Percentiles rank a stretch among this genome's conserved stretches.
These are phyloP conservation scores for Aspergillus fructus DNA, from an alignment of 2,329 filamentous ascomycete genomes.

Conservation along the genomic window DNA sequence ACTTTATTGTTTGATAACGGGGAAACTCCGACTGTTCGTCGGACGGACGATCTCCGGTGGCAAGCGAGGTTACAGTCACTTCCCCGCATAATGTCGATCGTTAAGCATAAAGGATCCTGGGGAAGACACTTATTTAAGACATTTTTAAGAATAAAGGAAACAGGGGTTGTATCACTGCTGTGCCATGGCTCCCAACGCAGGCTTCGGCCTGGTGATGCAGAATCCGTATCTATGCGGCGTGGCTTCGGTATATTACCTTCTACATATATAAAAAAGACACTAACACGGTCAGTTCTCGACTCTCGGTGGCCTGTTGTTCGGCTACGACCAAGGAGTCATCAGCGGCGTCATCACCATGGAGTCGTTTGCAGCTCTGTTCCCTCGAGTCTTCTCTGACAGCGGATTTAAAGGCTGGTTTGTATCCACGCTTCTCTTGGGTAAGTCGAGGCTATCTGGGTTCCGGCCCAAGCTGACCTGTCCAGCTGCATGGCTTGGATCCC, in stretches of 20 bases:
- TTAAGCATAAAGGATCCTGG: too few relatives aligned
- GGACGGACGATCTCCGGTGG: too few relatives aligned
- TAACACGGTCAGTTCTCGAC: conserved; percentile 35
- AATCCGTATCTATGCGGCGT: conserved; percentile 49
- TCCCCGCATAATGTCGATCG: too few relatives aligned
- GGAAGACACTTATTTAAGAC: too few relatives aligned
- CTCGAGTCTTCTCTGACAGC: conserved; percentile 44
- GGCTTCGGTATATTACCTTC: conserved; percentile 34
- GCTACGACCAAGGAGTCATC: conserved; percentile 53
- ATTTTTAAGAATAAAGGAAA: too few relatives aligned
- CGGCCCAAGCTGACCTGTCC: conserved; percentile 6
- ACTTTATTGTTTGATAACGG: too few relatives aligned
- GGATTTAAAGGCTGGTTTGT: conserved; percentile 56
- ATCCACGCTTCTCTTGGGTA: conserved; percentile 48
- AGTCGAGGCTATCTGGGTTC: conserved; percentile 1
- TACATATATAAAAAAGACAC: too few relatives aligned
- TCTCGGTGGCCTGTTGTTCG: conserved; percentile 47
- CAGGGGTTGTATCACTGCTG: too few relatives aligned
- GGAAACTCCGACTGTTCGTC: too few relatives aligned
- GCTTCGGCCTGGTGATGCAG: conserved; percentile 30
- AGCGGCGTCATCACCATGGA: conserved; percentile 51
- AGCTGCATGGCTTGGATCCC: conserved; percentile 52
- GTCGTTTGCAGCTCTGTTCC: conserved; percentile 43
- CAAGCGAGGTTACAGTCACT: too few relatives aligned
- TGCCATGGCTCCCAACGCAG: background rate